Conservation (phyloP, 108 stramenopile species). For the Nitzschia sp. region DNA sequence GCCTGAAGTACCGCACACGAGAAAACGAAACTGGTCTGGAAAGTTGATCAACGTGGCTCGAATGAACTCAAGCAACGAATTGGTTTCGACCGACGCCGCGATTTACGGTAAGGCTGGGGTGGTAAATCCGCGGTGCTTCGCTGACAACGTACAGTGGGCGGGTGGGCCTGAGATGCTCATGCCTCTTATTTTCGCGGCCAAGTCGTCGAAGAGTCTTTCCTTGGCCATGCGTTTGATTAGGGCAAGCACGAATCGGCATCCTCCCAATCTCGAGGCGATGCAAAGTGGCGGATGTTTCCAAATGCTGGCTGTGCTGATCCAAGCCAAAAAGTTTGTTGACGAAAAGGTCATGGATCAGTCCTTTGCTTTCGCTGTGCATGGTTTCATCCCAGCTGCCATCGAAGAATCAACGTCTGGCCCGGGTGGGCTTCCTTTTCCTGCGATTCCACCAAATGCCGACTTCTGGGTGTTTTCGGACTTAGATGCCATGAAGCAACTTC, state of each 20-base stretch:
- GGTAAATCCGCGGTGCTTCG: slow-evolving; percentile 78
- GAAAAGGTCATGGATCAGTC: slow-evolving; percentile 78
- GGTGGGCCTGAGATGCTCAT: slow-evolving; percentile 82
- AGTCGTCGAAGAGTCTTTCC: slow-evolving; percentile 62
- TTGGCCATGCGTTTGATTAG: slow-evolving; percentile 72
- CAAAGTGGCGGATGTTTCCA: slow-evolving; percentile 84
- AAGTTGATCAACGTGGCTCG: slow-evolving; percentile 75
- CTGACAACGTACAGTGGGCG: slow-evolving; percentile 86
- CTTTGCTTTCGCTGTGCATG: slow-evolving; percentile 85
- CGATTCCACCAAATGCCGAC: slow-evolving; percentile 39
- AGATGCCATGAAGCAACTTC: slow-evolving; percentile 89
- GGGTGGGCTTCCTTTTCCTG: slow-evolving; percentile 5
- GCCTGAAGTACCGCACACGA: slow-evolving; percentile 30
- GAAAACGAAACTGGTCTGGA: slow-evolving; percentile 46
- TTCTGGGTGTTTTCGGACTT: slow-evolving; percentile 87
- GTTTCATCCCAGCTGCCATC: slow-evolving; percentile 59
- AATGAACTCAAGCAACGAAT: slow-evolving; percentile 54
- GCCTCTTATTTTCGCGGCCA: slow-evolving; percentile 76
- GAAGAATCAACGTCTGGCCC: slow-evolving; percentile 39
- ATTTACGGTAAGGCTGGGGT: slow-evolving; percentile 72
- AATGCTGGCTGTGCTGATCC: slow-evolving; percentile 76
- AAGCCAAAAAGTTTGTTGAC: slow-evolving; percentile 79
- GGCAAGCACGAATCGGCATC: slow-evolving; percentile 70
- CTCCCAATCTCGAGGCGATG: slow-evolving; percentile 83
- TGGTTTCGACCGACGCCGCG: slow-evolving; percentile 74